Percentiles rank a stretch among this genome's conserved stretches.
Conservation (phyloP, 352 stramenopile species). For the Globisporangium perplexum region DNA sequence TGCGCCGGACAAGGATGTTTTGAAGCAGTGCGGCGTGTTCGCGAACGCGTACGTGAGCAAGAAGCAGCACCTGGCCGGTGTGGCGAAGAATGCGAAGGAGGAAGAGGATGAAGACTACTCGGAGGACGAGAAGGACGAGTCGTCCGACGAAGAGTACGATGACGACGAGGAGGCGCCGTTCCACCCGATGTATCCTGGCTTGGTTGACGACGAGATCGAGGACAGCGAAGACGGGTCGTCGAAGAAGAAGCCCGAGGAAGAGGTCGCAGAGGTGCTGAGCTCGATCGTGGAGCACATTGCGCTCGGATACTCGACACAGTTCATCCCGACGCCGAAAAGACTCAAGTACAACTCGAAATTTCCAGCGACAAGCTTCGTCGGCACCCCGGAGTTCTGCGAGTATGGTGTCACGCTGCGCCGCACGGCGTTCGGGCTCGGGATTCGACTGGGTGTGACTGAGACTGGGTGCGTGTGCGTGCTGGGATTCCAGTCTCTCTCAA, state of each 20-base stretch:
- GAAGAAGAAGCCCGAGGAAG: slow-evolving; percentile 61
- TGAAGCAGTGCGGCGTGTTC: slow-evolving; percentile 83
- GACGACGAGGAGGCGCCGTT: slow-evolving; percentile 45
- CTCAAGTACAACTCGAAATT: slow-evolving; percentile 51
- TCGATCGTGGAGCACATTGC: slow-evolving; percentile 79
- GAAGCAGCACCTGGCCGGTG: slow-evolving; percentile 48
- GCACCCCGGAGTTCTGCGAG: slow-evolving; percentile 56
- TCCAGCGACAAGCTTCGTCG: slow-evolving; percentile 39
- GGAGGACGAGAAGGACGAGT: slow-evolving; percentile 54
- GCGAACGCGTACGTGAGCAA: slow-evolving; percentile 77
- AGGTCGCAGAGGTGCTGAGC: slow-evolving; percentile 72
- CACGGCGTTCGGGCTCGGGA: slow-evolving; percentile 68
- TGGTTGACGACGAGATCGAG: slow-evolving; percentile 40
- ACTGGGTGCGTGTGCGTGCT: slow-evolving; percentile 64
- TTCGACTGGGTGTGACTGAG: slow-evolving; percentile 70
- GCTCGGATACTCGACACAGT: slow-evolving; percentile 57
- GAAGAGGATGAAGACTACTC: slow-evolving; percentile 75
- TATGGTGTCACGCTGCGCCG: slow-evolving; percentile 65
- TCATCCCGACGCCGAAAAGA: slow-evolving; percentile 34
- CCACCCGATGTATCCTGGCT: slow-evolving; percentile 51
- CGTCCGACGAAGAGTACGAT: slow-evolving; percentile 61
- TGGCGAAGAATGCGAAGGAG: slow-evolving; percentile 37
- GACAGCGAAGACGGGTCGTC: slow-evolving; percentile 20
- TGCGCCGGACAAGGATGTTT: slow-evolving; percentile 73
- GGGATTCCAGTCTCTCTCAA: slow-evolving; percentile 70